Evolutionary conservation across 2,329 filamentous ascomycete species (phyloP).

Genomic region (Orbilia quercus): DNA sequence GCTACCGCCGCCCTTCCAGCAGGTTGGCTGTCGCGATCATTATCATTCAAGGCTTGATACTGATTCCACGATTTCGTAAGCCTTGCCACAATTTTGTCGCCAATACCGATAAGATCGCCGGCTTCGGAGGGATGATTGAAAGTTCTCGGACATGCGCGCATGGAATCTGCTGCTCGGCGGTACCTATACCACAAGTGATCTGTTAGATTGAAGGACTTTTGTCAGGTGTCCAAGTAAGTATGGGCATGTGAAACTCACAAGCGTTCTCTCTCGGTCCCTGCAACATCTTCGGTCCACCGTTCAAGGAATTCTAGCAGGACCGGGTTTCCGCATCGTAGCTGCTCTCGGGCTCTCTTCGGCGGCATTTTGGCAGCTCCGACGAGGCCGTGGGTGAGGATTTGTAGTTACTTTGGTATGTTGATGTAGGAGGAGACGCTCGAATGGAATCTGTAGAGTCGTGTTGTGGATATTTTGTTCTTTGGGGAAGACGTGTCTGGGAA

Average conservation of each 20-base stretch:
- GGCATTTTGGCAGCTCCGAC: slow-evolving; percentile 5
- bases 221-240: background rate
- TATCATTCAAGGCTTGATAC: slow-evolving; percentile 18
- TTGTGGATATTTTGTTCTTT: too few species aligned
- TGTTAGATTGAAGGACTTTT: background rate
- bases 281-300: slow-evolving; percentile 78
- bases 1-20: background rate
- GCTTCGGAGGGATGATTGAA: slow-evolving; percentile 80
- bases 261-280: slow-evolving; percentile 61
- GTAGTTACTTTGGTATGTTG: too few species aligned
- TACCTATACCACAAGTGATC: slow-evolving; percentile 67
- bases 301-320: slow-evolving; percentile 78
- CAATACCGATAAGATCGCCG: slow-evolving; percentile 78
- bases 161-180: slow-evolving; percentile 78
- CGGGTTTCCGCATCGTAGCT: slow-evolving; percentile 71
- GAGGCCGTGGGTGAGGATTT: too few species aligned
- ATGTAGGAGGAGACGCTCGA: too few species aligned
- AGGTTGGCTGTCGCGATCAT: background rate
- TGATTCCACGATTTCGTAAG: too few species aligned
- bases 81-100: slow-evolving; percentile 76
- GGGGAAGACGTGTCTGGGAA: slow-evolving; percentile 33
- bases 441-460: too few species aligned
- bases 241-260: slow-evolving; percentile 8
- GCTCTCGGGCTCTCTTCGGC: too few species aligned
- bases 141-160: slow-evolving; percentile 77